Percentiles rank a stretch among this genome's conserved stretches.
phyloP scores from a whole-genome alignment of 2,329 filamentous ascomycete species.

The Apiospora aurea region DNA sequence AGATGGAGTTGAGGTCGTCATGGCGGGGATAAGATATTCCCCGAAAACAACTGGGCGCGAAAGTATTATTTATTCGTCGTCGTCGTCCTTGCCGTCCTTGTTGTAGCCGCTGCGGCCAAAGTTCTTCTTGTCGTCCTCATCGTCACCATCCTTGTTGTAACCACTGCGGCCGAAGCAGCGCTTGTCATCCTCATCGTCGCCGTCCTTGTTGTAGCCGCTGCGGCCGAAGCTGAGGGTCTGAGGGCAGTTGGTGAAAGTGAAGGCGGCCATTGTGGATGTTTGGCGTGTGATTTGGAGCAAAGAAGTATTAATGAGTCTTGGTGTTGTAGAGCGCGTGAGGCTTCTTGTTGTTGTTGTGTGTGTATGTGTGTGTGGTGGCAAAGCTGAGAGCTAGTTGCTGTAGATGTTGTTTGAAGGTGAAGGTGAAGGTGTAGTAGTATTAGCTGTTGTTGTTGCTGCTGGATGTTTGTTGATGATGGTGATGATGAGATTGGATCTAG shows the following conservation, averaged over 20 bases:
- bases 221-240: constrained; percentile 46
- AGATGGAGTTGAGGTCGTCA: neutral
- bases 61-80: neutral
- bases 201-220: constrained; percentile 53
- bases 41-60: neutral
- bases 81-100: constrained; percentile 40
- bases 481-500: constrained; percentile 15
- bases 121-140: constrained; percentile 30
- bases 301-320: constrained; percentile 9
- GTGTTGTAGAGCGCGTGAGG: constrained; percentile 23
- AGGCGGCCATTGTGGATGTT: constrained; percentile 46
- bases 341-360: constrained; percentile 20
- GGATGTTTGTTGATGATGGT: constrained; percentile 22
- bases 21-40: neutral
- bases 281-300: constrained; percentile 25
- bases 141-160: constrained; percentile 33
- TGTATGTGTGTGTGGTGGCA: neutral
- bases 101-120: constrained; percentile 46
- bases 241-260: constrained; percentile 41
- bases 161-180: constrained; percentile 29
- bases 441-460: constrained; percentile 19
- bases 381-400: constrained; percentile 16
- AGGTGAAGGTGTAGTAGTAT: neutral
- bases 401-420: neutral
- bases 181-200: constrained; percentile 39